These are phyloP conservation scores for Eremothecium cymbalariae DNA, from an alignment of 1,139 yeast genomes.

Conservation along the genomic window DNA sequence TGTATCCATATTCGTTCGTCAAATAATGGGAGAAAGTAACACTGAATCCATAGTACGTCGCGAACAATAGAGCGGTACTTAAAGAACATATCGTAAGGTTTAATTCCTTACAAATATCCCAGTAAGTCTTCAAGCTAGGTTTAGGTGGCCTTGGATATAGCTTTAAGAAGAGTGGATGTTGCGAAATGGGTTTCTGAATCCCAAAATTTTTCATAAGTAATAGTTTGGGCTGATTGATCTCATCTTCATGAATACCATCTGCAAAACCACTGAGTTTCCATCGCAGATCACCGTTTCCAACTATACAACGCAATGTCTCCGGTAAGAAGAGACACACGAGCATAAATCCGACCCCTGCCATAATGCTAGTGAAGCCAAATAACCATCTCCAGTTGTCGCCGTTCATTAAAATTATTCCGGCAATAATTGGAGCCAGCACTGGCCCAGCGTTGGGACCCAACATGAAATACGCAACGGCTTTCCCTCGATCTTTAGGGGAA, in stretches of 20 bases:
- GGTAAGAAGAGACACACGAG: conserved; percentile 42
- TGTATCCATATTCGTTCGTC: conserved; percentile 35
- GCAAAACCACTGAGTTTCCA: conserved; percentile 16
- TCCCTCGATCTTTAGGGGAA: conserved; percentile 43
- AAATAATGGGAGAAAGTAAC: conserved; percentile 43
- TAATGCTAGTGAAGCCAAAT: conserved; percentile 45
- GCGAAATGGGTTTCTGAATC: conserved; percentile 23
- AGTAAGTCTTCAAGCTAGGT: conserved; percentile 37
- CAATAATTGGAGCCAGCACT: conserved; percentile 45
- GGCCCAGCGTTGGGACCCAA: conserved; percentile 57
- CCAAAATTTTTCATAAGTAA: conserved; percentile 22
- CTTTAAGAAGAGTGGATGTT: conserved; percentile 18
- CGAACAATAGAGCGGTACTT: conserved; percentile 46
- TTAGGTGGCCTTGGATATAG: conserved; percentile 43
- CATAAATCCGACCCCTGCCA: conserved; percentile 37
- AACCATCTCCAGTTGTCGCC: conserved; percentile 47
- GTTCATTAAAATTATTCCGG: conserved; percentile 35
- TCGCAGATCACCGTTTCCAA: conserved; percentile 42
- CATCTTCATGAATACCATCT: conserved; percentile 10
- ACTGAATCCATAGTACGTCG: conserved; percentile 48
- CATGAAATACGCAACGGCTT: conserved; percentile 47
- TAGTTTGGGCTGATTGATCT: conserved; percentile 13
- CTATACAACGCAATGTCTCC: conserved; percentile 48
- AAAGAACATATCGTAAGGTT: conserved; percentile 45
- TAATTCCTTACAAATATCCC: conserved; percentile 34